Evolutionary conservation across 352 stramenopile genomes (phyloP).

Genomic region (Phytophthora citricola): DNA sequence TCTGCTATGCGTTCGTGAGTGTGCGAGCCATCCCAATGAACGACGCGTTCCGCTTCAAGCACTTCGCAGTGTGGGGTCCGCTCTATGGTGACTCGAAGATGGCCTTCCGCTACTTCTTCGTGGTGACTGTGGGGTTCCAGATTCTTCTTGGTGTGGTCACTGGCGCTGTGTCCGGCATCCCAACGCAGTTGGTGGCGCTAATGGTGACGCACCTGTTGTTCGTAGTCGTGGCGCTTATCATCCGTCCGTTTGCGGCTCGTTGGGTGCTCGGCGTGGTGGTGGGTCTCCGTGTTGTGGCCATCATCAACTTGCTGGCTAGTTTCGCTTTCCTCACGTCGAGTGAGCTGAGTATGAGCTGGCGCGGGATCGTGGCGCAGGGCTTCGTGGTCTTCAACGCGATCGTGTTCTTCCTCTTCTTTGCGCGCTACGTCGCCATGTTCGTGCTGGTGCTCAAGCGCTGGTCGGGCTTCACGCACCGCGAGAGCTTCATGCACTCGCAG

Average conservation of each 20-base stretch:
- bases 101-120: conserved; percentile 69
- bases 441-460: conserved; percentile 57
- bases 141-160: conserved; percentile 57
- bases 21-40: conserved; percentile 47
- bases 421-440: conserved; percentile 67
- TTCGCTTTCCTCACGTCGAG: conserved; percentile 68
- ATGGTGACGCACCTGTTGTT: conserved; percentile 63
- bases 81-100: conserved; percentile 68
- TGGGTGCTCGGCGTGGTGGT: conserved; percentile 47
- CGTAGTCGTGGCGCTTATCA: conserved; percentile 51
- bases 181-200: conserved; percentile 59
- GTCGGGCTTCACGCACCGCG: conserved; percentile 40
- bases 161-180: conserved; percentile 49
- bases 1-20: conserved; percentile 50
- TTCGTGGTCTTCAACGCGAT: conserved; percentile 71
- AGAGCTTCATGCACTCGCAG: conserved; percentile 35
- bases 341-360: conserved; percentile 41
- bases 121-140: conserved; percentile 56
- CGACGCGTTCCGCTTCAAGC: conserved; percentile 52
- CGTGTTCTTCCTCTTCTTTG: conserved; percentile 63
- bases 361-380: conserved; percentile 49
- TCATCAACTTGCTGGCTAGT: conserved; percentile 60
- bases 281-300: conserved; percentile 46
- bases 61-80: conserved; percentile 61
- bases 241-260: conserved; percentile 55